phyloP scores from a whole-genome alignment of 805 yeast genomes.

The Grigorovia transvaalensis region DNA sequence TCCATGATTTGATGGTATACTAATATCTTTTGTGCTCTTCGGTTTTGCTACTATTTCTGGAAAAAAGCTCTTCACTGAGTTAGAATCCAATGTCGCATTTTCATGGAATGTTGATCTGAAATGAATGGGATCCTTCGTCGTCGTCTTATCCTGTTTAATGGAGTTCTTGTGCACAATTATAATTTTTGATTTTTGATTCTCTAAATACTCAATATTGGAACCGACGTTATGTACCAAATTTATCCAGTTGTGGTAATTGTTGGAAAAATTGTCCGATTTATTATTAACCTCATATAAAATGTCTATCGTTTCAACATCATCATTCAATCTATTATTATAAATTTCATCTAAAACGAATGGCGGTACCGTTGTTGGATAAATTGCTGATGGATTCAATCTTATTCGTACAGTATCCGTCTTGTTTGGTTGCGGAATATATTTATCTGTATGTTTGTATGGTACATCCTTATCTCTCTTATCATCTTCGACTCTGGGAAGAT shows the following conservation, averaged over 20 bases:
- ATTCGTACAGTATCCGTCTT: background rate
- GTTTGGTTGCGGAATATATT: background rate
- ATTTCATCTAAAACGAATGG: conserved; percentile 52
- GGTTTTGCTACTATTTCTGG: background rate
- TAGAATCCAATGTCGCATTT: background rate
- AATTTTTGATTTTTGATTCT: conserved; percentile 1
- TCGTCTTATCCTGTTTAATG: background rate
- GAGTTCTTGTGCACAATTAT: background rate
- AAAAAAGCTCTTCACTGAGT: background rate
- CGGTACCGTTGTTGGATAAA: conserved; percentile 41
- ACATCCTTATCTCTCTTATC: background rate
- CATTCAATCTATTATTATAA: conserved; percentile 4
- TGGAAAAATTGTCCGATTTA: background rate
- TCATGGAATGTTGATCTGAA: background rate
- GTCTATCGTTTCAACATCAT: background rate
- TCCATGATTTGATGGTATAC: background rate
- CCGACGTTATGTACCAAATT: conserved; percentile 2
- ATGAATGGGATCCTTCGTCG: background rate
- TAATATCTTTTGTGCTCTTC: background rate
- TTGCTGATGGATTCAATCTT: conserved; percentile 26
- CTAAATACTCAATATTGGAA: conserved; percentile 1
- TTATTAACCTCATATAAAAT: too few relatives aligned
- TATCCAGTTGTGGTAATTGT: conserved; percentile 1
- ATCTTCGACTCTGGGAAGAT: background rate
- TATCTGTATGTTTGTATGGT: background rate